These are phyloP conservation scores for Amanita thiersii DNA, from an alignment of 768 basidiomycete species.

Conservation along the genomic window DNA sequence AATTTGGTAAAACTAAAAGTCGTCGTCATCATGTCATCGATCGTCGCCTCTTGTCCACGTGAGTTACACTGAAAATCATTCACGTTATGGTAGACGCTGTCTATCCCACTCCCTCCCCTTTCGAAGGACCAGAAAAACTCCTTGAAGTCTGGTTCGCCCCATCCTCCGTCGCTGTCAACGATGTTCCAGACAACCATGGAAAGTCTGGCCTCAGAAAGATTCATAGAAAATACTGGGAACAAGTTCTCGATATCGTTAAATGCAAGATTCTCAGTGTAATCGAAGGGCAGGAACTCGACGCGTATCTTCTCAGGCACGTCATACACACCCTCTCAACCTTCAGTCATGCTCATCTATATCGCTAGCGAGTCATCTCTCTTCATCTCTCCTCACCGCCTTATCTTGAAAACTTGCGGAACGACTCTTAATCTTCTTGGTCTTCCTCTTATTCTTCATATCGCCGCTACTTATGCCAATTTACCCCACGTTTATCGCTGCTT, in stretches of 20 bases:
- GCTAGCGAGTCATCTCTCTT: slow-evolving; percentile 98
- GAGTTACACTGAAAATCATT: no score
- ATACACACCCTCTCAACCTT: slow-evolving; percentile 7
- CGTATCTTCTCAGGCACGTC: slow-evolving; percentile 88
- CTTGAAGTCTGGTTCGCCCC: slow-evolving; percentile 98
- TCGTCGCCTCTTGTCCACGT: no score
- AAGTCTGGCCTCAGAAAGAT: slow-evolving; percentile 74
- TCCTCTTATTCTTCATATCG: slow-evolving; percentile 92
- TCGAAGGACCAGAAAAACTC: slow-evolving; percentile 92
- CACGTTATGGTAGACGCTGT: no score
- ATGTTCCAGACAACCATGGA: slow-evolving; percentile 27
- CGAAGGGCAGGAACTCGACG: slow-evolving; percentile 85
- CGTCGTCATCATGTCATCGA: no score
- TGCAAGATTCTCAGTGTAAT: slow-evolving; percentile 93
- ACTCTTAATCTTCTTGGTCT: slow-evolving; percentile 95
- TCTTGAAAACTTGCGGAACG: slow-evolving; percentile 98
- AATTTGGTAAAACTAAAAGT: background rate
- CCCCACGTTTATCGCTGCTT: slow-evolving; percentile 82
- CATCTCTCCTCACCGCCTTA: slow-evolving; percentile 89
- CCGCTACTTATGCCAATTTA: slow-evolving; percentile 57
- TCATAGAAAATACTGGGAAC: slow-evolving; percentile 78
- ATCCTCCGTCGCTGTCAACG: slow-evolving; percentile 51
- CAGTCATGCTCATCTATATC: slow-evolving; percentile 10
- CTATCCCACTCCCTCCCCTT: slow-evolving; percentile 43
- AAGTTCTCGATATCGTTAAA: slow-evolving; percentile 93